Conservation (phyloP, 805 yeast genomes). For the Kodamaea leandrae region DNA sequence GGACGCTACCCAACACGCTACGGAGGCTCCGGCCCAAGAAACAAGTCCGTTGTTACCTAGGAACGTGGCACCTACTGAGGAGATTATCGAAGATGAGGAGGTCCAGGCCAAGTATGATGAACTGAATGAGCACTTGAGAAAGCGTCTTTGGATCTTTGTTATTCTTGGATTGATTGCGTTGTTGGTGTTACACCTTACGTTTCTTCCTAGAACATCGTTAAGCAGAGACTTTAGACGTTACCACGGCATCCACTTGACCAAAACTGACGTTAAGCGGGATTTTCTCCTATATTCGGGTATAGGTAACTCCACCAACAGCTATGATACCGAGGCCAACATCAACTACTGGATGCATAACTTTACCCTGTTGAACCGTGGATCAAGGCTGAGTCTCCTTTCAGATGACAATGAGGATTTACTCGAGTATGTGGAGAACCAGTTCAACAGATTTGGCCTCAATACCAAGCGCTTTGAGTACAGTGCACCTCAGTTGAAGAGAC, state of each 20-base stretch:
- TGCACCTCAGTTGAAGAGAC: conserved; percentile 18
- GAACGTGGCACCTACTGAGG: neutral
- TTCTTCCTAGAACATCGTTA: conserved; percentile 81
- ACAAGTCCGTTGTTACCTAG: conserved; percentile 1
- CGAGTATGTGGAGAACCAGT: conserved; percentile 23
- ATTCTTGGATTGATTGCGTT: conserved; percentile 51
- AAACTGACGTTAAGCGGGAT: conserved; percentile 65
- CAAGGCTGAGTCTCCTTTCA: conserved; percentile 22
- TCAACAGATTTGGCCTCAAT: conserved; percentile 28
- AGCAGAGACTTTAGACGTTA: conserved; percentile 76
- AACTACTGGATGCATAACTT: conserved; percentile 28
- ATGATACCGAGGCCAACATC: conserved; percentile 26
- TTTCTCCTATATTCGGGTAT: conserved; percentile 41
- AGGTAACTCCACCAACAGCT: conserved; percentile 19
- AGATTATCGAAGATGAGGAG: conserved; percentile 1
- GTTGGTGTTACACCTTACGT: conserved; percentile 60
- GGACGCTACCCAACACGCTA: neutral
- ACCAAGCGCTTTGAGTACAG: conserved; percentile 18
- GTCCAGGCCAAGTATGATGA: conserved; percentile 1
- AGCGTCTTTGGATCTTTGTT: conserved; percentile 45
- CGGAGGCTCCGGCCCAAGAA: conserved; percentile 1
- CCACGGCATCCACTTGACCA: conserved; percentile 63
- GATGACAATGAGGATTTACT: conserved; percentile 27
- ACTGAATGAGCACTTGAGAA: conserved; percentile 3
- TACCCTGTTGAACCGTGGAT: conserved; percentile 21